A percentile compares a stretch with the other conserved stretches of the same genome.
Evolutionary conservation across 306 rosid genomes (phyloP).

Genomic region (Pueraria montana): DNA sequence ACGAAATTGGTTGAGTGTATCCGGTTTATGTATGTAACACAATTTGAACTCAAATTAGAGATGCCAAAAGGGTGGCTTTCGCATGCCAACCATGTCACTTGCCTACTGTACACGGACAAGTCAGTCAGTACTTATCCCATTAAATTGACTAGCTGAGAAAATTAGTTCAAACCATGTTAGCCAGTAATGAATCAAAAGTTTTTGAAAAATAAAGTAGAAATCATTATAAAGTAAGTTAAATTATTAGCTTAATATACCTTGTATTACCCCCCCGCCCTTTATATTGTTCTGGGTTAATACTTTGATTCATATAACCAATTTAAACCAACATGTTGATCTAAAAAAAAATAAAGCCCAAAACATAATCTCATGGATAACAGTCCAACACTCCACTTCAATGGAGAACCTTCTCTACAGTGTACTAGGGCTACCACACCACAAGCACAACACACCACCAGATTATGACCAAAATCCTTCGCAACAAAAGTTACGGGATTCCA

Average conservation of each 20-base stretch:
- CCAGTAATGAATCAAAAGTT: neutral
- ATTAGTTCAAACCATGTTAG: neutral
- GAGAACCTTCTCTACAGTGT: neutral
- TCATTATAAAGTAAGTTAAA: neutral
- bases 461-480: neutral
- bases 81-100: constrained; percentile 26
- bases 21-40: neutral
- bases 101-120: constrained; percentile 11
- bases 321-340: neutral
- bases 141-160: neutral
- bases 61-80: neutral
- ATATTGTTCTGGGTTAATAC: neutral
- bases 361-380: neutral
- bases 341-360: neutral
- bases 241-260: neutral
- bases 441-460: neutral
- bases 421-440: neutral
- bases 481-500: neutral
- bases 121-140: neutral
- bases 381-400: neutral
- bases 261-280: too few relatives aligned
- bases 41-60: neutral
- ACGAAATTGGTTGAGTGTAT: neutral
- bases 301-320: neutral
- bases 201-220: neutral